Conservation (phyloP, 2,329 filamentous ascomycete genomes). For the Penicillium verrucosum region DNA sequence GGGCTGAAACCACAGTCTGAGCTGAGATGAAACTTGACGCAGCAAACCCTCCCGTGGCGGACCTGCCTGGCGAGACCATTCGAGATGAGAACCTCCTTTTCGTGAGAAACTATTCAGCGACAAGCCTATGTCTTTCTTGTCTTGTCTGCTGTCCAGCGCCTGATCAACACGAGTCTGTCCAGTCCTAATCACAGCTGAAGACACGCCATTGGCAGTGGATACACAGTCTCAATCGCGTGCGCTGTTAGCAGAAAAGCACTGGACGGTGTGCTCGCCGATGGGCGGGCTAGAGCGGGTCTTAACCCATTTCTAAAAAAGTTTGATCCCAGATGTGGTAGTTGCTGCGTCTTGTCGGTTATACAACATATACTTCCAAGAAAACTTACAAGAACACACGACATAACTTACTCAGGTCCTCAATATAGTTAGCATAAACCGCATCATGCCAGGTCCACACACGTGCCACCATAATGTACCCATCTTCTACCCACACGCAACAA, state of each 20-base stretch:
- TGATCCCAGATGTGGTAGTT: background rate
- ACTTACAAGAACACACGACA: background rate
- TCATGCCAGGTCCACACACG: background rate
- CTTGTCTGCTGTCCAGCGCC: background rate
- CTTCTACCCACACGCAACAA: background rate
- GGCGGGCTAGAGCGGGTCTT: background rate
- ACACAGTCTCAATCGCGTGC: background rate
- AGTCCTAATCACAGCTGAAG: background rate
- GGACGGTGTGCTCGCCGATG: background rate
- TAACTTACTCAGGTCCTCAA: background rate
- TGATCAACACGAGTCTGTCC: background rate
- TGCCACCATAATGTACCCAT: background rate
- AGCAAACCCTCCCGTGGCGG: background rate
- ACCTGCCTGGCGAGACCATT: background rate
- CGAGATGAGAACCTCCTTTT: background rate
- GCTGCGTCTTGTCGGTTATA: background rate
- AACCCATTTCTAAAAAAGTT: background rate
- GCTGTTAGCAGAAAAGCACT: background rate
- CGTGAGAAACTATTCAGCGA: background rate
- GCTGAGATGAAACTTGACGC: slow-evolving; percentile 1
- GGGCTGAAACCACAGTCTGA: background rate
- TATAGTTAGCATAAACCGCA: background rate
- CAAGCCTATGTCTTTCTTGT: background rate
- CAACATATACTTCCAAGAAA: background rate
- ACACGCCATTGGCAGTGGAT: background rate